Percentiles rank a stretch among this genome's conserved stretches.
Evolutionary conservation across 257 asterid species (phyloP).

Genomic region (Nicotiana benthamiana): DNA sequence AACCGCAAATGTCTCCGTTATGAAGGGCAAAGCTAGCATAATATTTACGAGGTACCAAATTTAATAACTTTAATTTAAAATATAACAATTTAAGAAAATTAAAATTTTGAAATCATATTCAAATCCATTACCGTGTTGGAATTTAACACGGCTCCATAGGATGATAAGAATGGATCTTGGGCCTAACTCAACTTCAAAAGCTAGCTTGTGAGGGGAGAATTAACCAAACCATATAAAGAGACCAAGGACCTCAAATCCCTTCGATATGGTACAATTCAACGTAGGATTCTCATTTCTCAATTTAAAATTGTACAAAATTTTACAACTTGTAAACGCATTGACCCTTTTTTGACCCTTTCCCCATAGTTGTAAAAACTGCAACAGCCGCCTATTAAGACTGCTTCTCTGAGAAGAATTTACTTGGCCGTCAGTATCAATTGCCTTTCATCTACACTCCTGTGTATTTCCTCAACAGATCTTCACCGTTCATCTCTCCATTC

Average conservation of each 20-base stretch:
- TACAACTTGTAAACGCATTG: not conserved
- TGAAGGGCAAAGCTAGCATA: too few species aligned
- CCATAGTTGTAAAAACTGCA: not conserved
- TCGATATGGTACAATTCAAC: too few species aligned
- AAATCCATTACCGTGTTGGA: not conserved
- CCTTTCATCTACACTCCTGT: not conserved
- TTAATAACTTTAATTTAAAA: too few species aligned
- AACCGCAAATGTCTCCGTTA: too few species aligned
- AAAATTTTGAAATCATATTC: too few species aligned
- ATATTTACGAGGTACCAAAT: too few species aligned
- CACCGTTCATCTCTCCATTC: not conserved
- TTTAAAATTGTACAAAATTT: not conserved
- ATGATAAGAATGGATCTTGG: too few species aligned
- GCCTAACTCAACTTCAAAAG: too few species aligned
- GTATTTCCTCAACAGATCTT: not conserved
- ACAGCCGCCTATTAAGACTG: slow-evolving; percentile 31
- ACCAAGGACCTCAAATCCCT: too few species aligned
- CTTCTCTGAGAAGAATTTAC: not conserved
- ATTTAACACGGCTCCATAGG: not conserved
- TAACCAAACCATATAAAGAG: too few species aligned
- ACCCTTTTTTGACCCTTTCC: not conserved
- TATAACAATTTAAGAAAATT: too few species aligned
- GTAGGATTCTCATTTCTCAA: not conserved
- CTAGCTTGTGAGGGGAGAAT: too few species aligned
- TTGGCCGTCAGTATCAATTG: not conserved